A percentile compares a stretch with the other conserved stretches of the same genome.
Evolutionary conservation across 257 asterid genomes (phyloP).

Genomic region (Scutellaria baicalensis): DNA sequence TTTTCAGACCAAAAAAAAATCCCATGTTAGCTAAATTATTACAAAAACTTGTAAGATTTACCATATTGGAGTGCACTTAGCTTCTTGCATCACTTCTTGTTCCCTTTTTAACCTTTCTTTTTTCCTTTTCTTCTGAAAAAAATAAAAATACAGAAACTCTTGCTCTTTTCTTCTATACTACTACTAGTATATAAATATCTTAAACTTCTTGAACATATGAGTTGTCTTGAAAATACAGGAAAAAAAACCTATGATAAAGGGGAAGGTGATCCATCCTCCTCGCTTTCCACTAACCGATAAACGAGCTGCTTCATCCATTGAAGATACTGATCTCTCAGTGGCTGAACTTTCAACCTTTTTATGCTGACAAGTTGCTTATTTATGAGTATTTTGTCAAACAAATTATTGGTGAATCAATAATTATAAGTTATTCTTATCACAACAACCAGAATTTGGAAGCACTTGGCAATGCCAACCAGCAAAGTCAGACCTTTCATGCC

Average conservation of each 20-base stretch:
- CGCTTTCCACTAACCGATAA: conserved; percentile 1
- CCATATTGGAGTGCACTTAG: not conserved
- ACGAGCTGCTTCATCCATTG: conserved; percentile 18
- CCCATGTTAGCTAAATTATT: not conserved
- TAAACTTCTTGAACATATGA: not conserved
- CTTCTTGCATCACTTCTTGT: not conserved
- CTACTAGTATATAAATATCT: not conserved
- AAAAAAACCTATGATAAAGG: conserved; percentile 42
- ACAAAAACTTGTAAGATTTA: not conserved
- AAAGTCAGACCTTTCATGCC: conserved; percentile 17
- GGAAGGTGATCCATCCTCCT: conserved; percentile 61
- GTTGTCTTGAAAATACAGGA: not conserved
- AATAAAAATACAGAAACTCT: no score
- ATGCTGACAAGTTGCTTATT: not conserved
- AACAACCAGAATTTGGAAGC: not conserved
- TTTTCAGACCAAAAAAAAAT: not conserved
- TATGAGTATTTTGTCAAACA: not conserved
- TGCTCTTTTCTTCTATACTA: not conserved
- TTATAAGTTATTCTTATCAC: not conserved
- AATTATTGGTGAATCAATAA: conserved; percentile 4
- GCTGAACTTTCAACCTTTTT: not conserved
- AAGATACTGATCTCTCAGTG: conserved; percentile 8
- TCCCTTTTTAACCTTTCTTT: no score
- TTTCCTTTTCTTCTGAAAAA: no score
- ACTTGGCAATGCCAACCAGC: conserved; percentile 16